Conservation (phyloP, 169 alveolate species). For the Plasmodium sp. region DNA sequence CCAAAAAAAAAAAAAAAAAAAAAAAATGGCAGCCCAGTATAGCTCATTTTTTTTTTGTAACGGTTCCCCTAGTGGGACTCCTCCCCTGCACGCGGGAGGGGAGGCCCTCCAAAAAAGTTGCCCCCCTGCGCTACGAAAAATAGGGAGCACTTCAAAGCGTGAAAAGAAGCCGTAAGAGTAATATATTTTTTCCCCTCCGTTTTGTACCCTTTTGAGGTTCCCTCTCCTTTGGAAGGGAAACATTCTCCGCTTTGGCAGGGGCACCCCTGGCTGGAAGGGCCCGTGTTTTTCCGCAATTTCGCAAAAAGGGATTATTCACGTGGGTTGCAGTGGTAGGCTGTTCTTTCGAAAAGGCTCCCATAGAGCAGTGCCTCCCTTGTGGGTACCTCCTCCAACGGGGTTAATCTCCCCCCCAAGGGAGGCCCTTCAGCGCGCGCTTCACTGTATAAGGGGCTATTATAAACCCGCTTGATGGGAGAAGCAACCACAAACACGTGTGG, state of each 20-base stretch:
- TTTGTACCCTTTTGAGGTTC: not conserved
- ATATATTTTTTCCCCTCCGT: not conserved
- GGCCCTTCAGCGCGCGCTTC: not conserved
- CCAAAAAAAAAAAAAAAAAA: not conserved
- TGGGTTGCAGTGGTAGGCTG: not conserved
- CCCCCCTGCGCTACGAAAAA: not conserved
- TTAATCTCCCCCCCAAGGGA: not conserved
- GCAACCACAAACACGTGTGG: not conserved
- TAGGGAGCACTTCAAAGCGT: not conserved
- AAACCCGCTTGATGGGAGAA: not conserved
- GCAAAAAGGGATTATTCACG: not conserved
- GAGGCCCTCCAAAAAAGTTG: not conserved
- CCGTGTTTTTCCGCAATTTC: not conserved
- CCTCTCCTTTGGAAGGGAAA: not conserved
- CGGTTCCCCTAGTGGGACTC: not conserved
- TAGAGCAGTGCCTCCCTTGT: not conserved
- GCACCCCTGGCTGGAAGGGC: not conserved
- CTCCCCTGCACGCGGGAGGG: not conserved
- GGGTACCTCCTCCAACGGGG: not conserved
- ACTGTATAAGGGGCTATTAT: not conserved
- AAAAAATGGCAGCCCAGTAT: not conserved
- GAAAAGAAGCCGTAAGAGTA: not conserved
- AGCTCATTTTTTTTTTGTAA: not conserved
- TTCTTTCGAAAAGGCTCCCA: not conserved
- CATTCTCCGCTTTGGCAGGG: not conserved